Evolutionary conservation across 1,139 yeast genomes (phyloP).

Genomic region (Trichomonascaceae sp.): DNA sequence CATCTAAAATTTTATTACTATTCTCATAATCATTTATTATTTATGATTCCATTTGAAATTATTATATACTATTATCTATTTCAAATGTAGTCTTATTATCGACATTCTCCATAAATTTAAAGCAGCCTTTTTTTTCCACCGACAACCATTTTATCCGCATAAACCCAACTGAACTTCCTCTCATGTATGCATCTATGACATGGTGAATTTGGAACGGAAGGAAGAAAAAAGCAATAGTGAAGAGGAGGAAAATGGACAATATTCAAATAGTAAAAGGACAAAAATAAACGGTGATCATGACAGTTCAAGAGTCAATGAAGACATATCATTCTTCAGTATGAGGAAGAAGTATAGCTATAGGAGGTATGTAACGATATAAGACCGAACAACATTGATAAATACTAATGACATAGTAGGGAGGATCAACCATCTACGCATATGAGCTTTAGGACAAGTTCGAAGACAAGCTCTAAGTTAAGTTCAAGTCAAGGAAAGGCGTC

Average conservation of each 20-base stretch:
- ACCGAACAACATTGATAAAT: background rate
- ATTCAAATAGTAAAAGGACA: background rate
- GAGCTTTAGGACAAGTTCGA: background rate
- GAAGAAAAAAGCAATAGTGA: background rate
- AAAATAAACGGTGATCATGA: background rate
- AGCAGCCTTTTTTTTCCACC: too few species aligned
- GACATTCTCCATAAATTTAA: background rate
- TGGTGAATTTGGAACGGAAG: constrained; percentile 5
- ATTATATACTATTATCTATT: too few species aligned
- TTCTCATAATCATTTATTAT: too few species aligned
- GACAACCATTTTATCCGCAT: background rate
- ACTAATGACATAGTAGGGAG: background rate
- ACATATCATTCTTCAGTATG: constrained; percentile 6
- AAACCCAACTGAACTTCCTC: background rate
- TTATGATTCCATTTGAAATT: too few species aligned
- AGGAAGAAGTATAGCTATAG: background rate
- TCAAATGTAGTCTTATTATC: too few species aligned
- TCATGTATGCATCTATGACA: background rate
- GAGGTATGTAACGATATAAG: background rate
- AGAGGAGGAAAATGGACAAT: background rate
- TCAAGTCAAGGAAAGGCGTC: background rate
- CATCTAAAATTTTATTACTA: too few species aligned
- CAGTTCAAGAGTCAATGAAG: background rate
- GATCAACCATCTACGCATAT: background rate
- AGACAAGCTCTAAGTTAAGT: background rate